Base-by-base conservation (phyloP, 2,329 filamentous ascomycete species). In the Colletotrichum horii region DNA sequence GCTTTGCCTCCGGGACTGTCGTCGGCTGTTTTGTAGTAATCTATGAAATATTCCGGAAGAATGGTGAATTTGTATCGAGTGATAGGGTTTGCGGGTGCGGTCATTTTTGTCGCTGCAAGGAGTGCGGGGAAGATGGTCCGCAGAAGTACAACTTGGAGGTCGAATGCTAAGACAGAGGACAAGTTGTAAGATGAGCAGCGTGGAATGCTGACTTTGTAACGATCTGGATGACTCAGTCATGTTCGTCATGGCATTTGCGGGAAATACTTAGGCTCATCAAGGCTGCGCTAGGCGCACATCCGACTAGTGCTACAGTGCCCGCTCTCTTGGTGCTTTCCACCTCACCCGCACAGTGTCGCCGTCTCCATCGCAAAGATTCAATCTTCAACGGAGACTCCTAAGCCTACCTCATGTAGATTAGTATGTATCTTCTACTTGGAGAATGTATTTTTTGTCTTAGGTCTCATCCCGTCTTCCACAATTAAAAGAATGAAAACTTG, bases 1-100 rank as follows among this genome's bases (percentile, higher is more conserved):
- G 84, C 80, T 48, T 83, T 83, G 19, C 79, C 79, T 26, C 66
- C 70, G 3, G 80, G 80, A 70, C 68, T 70, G 11, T 32, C 28
- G 3, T 55, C 84, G 87, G 74, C 61, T 7, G 24, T 14, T 19
- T 32, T 4, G 28, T 71, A 30, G 75, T 74, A 78, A 62, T 75
- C 38, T 7, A 64, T 34, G 14, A 69, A 55, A 15, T 52, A 43
- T 9, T 70, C 52, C 9, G 55, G 62, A 24, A 76, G 43, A 28
- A 76, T 74, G 3, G 75, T 72, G 11, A 77, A 77, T 24, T 68
- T 70, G 48, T 70, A 34, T 3, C 48, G 70, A 24, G n/a, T 30
- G 24, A 73, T 14, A 2, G 64, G 43, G 22, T 19, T 22, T 4
- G 58, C 19, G 2, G 70, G 28, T 52, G 56, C 56, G 15, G 38